These are phyloP conservation scores for Suhomyces bolitotheri DNA, from an alignment of 1,139 yeast species.

Conservation along the genomic window DNA sequence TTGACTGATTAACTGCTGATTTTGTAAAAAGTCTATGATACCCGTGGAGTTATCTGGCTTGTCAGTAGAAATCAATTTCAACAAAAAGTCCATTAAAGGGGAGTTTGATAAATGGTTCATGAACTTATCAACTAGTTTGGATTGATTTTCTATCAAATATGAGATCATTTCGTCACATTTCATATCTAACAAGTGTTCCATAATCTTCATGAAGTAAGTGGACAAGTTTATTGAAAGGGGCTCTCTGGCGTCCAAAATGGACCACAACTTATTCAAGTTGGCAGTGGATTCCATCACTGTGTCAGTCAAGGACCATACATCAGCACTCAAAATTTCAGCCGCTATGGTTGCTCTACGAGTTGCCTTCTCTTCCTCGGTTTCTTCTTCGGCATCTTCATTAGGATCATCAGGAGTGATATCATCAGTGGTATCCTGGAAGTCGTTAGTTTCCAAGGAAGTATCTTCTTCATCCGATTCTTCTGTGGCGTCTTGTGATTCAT, in stretches of 20 bases:
- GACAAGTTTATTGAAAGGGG: conserved; percentile 75
- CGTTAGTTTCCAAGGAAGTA: conserved; percentile 7
- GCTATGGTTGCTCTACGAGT: conserved; percentile 81
- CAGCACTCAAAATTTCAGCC: conserved; percentile 87
- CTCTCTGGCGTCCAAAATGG: conserved; percentile 57
- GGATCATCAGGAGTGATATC: conserved; percentile 22
- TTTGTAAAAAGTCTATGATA: conserved; percentile 69
- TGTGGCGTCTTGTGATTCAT: background rate
- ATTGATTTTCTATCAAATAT: conserved; percentile 63
- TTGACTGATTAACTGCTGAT: conserved; percentile 60
- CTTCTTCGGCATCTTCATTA: conserved; percentile 18
- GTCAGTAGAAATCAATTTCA: conserved; percentile 76
- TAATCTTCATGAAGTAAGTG: conserved; percentile 89
- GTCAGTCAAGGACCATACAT: conserved; percentile 93
- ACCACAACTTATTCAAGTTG: conserved; percentile 74
- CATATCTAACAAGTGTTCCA: conserved; percentile 89
- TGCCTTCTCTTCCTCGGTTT: conserved; percentile 53
- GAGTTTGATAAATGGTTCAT: conserved; percentile 81
- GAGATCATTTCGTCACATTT: conserved; percentile 81
- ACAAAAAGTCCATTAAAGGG: conserved; percentile 79
- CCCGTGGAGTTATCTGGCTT: conserved; percentile 77
- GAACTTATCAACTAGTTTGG: conserved; percentile 64
- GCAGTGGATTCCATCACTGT: conserved; percentile 77
- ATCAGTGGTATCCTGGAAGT: conserved; percentile 29
- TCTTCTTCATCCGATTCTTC: conserved; percentile 4